Evolutionary conservation across 2,329 filamentous ascomycete species (phyloP).

Genomic region (Fusarium globosum): DNA sequence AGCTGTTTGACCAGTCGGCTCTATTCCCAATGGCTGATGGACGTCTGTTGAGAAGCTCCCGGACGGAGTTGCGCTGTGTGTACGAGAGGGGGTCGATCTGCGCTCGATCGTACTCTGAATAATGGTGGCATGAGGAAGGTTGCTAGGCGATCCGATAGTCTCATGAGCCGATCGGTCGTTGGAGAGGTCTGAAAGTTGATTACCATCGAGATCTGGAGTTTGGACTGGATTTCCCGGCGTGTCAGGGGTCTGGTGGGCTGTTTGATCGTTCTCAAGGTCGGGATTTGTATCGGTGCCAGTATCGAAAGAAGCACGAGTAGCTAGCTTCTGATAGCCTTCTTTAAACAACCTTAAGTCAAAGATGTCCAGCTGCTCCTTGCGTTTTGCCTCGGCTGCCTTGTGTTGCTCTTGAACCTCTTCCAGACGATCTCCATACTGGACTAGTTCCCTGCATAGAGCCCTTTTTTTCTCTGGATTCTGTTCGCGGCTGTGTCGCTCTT

Average conservation of each 20-base stretch:
- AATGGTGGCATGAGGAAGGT: no score
- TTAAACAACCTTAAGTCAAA: rapidly evolving
- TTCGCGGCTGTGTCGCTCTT: not conserved
- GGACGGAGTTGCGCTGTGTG: not conserved
- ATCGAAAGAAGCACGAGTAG: not conserved
- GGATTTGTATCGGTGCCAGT: no score
- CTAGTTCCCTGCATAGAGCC: rapidly evolving
- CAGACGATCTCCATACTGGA: rapidly evolving
- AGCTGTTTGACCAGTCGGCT: no score
- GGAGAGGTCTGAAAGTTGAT: rapidly evolving
- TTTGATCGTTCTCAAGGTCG: no score
- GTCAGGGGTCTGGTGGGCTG: rapidly evolving
- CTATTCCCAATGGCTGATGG: no score
- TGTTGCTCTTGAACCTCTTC: not conserved
- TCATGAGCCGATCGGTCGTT: not conserved
- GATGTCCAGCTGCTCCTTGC: rapidly evolving
- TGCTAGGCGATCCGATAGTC: rapidly evolving
- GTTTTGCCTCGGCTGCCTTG: rapidly evolving
- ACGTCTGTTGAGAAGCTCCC: rapidly evolving
- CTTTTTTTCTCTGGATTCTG: rapidly evolving
- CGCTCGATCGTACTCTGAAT: not conserved
- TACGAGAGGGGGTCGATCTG: not conserved
- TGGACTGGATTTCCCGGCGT: rapidly evolving
- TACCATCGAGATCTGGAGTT: rapidly evolving
- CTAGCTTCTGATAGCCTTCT: not conserved